These are phyloP conservation scores for Corniculantispora saksenae DNA, from an alignment of 2,329 filamentous ascomycete genomes.

Conservation along the genomic window DNA sequence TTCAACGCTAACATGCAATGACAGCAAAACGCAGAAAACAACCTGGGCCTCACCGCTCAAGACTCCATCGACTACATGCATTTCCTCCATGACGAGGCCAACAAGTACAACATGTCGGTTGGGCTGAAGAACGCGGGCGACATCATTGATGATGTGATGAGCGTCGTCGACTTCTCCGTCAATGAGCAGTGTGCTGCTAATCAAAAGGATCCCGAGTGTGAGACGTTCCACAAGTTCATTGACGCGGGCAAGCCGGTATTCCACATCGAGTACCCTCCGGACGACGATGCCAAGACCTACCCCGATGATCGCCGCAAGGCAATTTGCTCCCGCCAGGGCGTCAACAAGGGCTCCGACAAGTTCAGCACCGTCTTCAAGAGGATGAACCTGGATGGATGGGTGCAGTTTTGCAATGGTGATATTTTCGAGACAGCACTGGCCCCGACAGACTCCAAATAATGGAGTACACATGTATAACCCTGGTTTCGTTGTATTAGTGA, in stretches of 20 bases:
- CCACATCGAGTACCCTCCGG: conserved; percentile 67
- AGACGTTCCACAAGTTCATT: conserved; percentile 58
- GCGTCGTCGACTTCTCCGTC: conserved; percentile 63
- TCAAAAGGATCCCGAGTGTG: conserved; percentile 60
- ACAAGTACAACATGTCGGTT: conserved; percentile 56
- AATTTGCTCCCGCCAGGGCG: conserved; percentile 44
- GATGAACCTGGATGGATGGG: conserved; percentile 64
- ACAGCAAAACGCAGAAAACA: conserved; percentile 58
- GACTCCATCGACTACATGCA: conserved; percentile 61
- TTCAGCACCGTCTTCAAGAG: conserved; percentile 69
- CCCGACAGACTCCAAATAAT: not conserved
- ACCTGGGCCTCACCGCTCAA: conserved; percentile 56
- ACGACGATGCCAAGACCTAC: conserved; percentile 31
- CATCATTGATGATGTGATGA: conserved; percentile 53
- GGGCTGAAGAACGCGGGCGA: conserved; percentile 69
- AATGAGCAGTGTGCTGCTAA: conserved; percentile 71
- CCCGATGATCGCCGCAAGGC: conserved; percentile 7
- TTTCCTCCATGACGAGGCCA: conserved; percentile 59
- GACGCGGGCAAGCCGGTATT: conserved; percentile 67
- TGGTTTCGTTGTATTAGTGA: not conserved
- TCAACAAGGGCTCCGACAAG: conserved; percentile 42
- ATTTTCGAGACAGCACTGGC: conserved; percentile 29
- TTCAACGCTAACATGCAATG: not conserved
- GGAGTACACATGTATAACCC: not conserved
- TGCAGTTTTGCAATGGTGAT: conserved; percentile 53